phyloP scores from a whole-genome alignment of 208 protist genomes.

The Trypanosoma avium region DNA sequence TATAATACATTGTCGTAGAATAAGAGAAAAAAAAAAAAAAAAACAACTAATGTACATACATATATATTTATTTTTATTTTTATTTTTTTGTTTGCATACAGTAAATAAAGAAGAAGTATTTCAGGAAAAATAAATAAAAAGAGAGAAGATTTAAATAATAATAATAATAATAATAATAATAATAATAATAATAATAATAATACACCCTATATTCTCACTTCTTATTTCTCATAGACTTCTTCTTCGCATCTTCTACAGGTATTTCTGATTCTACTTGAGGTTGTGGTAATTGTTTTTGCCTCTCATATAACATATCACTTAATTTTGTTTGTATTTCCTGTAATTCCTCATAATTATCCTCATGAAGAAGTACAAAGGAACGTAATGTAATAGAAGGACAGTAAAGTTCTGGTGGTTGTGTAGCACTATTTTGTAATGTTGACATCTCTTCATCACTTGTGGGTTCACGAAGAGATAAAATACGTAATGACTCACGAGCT shows the following conservation, averaged over 20 bases:
- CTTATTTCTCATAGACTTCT: slow-evolving; percentile 11
- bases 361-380: slow-evolving; percentile 39
- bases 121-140: neutral
- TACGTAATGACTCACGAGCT: slow-evolving; percentile 57
- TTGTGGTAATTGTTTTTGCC: slow-evolving; percentile 13
- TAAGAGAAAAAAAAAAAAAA: slow-evolving; percentile 4
- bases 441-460: slow-evolving; percentile 54
- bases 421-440: slow-evolving; percentile 30
- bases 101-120: neutral
- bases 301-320: slow-evolving; percentile 34
- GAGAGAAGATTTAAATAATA: neutral
- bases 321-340: slow-evolving; percentile 45
- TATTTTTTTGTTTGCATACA: neutral
- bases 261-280: slow-evolving; percentile 1
- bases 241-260: slow-evolving; percentile 8
- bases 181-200: neutral
- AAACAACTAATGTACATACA: neutral
- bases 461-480: slow-evolving; percentile 68
- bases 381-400: slow-evolving; percentile 65
- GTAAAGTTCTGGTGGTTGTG: slow-evolving; percentile 63
- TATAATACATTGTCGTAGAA: too few species aligned
- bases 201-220: slow-evolving; percentile 17
- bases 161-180: slow-evolving; percentile 2
- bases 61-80: neutral
- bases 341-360: slow-evolving; percentile 26